Percentiles rank a stretch among this genome's conserved stretches.
Evolutionary conservation across 1,139 yeast species (phyloP).

Genomic region (Hyphopichia wangnamkhiaoensis): DNA sequence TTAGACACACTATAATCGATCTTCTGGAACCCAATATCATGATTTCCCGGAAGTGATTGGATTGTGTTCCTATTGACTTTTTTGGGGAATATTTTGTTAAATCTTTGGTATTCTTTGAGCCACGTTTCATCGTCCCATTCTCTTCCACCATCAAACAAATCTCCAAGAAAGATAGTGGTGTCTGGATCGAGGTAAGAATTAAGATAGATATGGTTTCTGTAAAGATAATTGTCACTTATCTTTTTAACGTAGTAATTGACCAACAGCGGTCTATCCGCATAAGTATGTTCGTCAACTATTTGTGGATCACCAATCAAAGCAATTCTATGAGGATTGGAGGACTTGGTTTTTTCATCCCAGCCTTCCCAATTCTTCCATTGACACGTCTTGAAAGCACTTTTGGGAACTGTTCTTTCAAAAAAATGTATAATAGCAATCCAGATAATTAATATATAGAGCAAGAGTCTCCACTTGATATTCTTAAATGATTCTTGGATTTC

Average conservation of each 20-base stretch:
- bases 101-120: constrained; percentile 72
- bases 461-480: constrained; percentile 7
- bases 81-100: constrained; percentile 60
- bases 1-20: constrained; percentile 51
- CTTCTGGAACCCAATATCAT: constrained; percentile 90
- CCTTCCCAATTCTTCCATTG: constrained; percentile 66
- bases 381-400: constrained; percentile 50
- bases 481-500: not conserved
- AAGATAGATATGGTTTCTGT: constrained; percentile 47
- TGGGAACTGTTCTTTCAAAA: constrained; percentile 62
- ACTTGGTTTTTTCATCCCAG: constrained; percentile 36
- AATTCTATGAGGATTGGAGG: constrained; percentile 53
- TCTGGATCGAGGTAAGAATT: constrained; percentile 61
- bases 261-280: constrained; percentile 54
- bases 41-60: constrained; percentile 84
- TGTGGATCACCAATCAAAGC: constrained; percentile 92
- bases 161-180: constrained; percentile 80
- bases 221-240: constrained; percentile 73
- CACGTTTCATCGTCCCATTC: constrained; percentile 69
- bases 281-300: constrained; percentile 76
- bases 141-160: constrained; percentile 92
- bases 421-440: constrained; percentile 59
- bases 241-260: constrained; percentile 48
- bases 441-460: constrained; percentile 19
- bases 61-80: constrained; percentile 50